Evolutionary conservation across 1,284 basidiomycete genomes (phyloP).

Genomic region (Acaromyces ingoldii): DNA sequence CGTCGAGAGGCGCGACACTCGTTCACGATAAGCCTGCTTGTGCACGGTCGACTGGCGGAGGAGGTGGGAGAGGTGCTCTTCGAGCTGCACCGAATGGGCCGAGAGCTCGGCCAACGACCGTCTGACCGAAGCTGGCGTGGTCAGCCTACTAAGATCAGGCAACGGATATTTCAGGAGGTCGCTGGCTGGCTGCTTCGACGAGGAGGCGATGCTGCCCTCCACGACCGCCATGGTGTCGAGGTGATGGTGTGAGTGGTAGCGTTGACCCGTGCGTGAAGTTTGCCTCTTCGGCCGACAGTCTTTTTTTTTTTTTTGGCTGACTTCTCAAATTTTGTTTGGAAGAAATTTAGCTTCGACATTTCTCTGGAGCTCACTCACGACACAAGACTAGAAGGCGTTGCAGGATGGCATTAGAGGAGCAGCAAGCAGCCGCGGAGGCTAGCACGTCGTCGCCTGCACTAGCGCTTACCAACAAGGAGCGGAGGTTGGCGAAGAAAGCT

Average conservation of each 20-base stretch:
- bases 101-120: conserved; percentile 60
- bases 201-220: background rate
- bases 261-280: no score
- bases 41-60: conserved; percentile 57
- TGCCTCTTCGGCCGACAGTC: no score
- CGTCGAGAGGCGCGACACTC: conserved; percentile 59
- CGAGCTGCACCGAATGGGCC: conserved; percentile 70
- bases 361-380: no score
- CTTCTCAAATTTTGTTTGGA: no score
- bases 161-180: background rate
- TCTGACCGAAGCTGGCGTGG: conserved; percentile 22
- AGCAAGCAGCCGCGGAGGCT: background rate
- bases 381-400: no score
- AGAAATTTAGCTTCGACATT: no score
- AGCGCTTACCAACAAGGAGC: conserved; percentile 9
- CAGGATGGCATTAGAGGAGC: no score
- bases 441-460: no score
- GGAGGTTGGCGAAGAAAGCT: background rate
- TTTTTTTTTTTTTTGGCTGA: no score
- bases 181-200: background rate
- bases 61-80: conserved; percentile 68
- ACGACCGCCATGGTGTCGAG: conserved; percentile 1
- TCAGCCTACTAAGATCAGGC: no score
- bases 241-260: no score
- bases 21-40: background rate